These are phyloP conservation scores for Iberis amara DNA, from an alignment of 441 rosid species.

Conservation along the genomic window DNA sequence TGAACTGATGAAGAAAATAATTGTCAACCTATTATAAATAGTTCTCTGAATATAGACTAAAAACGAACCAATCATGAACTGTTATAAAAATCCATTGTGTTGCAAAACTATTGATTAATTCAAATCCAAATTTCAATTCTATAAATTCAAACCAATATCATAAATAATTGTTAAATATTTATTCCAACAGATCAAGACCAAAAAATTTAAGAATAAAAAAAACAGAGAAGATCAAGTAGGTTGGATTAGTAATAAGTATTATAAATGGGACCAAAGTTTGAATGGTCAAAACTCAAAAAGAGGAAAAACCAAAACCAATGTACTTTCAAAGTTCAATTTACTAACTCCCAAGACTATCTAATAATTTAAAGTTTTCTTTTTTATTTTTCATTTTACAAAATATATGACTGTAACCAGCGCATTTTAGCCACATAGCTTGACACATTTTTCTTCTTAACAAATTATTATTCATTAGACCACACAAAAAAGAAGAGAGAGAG, in stretches of 20 bases:
- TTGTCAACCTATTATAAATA: too few species aligned
- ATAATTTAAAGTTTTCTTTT: background rate
- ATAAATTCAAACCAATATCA: background rate
- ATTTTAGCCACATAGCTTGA: slow-evolving; percentile 32
- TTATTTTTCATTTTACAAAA: slow-evolving; percentile 22
- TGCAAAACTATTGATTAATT: background rate
- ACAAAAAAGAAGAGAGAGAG: background rate
- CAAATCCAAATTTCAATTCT: background rate
- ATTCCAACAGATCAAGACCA: slow-evolving; percentile 1
- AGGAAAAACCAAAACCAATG: slow-evolving; percentile 31
- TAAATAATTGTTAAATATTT: background rate
- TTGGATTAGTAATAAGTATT: slow-evolving; percentile 12
- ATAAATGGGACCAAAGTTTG: slow-evolving; percentile 28
- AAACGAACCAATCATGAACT: too few species aligned
- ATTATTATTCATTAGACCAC: slow-evolving; percentile 30
- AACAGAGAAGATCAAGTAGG: slow-evolving; percentile 5
- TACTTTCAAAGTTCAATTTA: slow-evolving; percentile 30
- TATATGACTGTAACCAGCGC: slow-evolving; percentile 37
- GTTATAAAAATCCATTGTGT: too few species aligned
- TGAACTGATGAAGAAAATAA: too few species aligned
- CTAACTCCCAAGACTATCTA: slow-evolving; percentile 29
- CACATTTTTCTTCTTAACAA: slow-evolving; percentile 16
- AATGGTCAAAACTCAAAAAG: slow-evolving; percentile 34
- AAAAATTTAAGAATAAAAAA: background rate
- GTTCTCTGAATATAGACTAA: too few species aligned